Evolutionary conservation across 1,284 basidiomycete genomes (phyloP).

Genomic region (Fomitopsis palustris): DNA sequence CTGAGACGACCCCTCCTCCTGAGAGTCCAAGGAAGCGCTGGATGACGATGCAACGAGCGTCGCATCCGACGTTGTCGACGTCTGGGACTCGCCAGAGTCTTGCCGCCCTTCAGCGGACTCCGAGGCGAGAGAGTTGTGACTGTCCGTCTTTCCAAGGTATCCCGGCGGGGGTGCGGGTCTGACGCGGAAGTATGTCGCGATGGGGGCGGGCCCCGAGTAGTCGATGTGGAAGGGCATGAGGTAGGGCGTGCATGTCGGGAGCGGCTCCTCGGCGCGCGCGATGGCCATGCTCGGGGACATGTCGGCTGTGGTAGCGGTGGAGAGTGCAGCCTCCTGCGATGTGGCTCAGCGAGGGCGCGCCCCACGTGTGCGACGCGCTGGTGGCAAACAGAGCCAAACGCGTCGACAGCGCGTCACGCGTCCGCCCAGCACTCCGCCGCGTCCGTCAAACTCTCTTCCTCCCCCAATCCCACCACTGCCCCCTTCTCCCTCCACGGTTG

Average conservation of each 20-base stretch:
- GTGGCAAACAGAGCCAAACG: conserved; percentile 1
- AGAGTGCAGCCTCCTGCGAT: background rate
- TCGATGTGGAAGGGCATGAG: conserved; percentile 80
- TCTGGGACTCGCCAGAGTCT: background rate
- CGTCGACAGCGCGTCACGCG: background rate
- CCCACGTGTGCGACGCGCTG: background rate
- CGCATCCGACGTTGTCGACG: conserved; percentile 8
- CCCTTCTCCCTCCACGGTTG: background rate
- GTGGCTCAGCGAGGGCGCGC: background rate
- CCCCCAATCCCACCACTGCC: background rate
- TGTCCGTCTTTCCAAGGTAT: conserved; percentile 26
- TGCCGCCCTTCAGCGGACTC: background rate
- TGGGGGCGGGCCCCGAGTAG: conserved; percentile 65
- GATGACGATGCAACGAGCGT: conserved; percentile 16
- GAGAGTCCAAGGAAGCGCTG: conserved; percentile 5
- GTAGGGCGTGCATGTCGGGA: conserved; percentile 44
- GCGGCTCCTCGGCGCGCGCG: conserved; percentile 7
- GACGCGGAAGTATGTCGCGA: conserved; percentile 69
- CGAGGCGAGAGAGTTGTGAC: background rate
- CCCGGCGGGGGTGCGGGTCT: conserved; percentile 37
- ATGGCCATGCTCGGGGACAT: conserved; percentile 10
- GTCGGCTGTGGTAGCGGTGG: background rate
- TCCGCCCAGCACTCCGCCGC: background rate
- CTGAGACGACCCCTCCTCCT: background rate
- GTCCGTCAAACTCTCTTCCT: conserved; percentile 1